Evolutionary conservation across 768 basidiomycete genomes (phyloP).

Genomic region (Podaxis pistillaris): DNA sequence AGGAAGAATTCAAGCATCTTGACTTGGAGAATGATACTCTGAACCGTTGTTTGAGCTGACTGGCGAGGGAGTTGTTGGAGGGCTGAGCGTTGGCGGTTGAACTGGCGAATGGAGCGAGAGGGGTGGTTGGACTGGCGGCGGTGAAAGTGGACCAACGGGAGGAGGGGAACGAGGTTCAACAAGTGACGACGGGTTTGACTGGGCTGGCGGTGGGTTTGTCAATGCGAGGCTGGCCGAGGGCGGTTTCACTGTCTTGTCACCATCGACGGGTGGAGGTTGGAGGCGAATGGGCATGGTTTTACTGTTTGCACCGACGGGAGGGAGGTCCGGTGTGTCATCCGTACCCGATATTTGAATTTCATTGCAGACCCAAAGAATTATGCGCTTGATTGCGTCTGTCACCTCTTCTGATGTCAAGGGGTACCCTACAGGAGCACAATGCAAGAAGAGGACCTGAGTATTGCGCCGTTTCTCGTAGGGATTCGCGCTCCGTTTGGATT

Average conservation of each 20-base stretch:
- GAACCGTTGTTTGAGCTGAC: constrained; percentile 11
- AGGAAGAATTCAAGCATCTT: neutral
- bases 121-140: constrained; percentile 4
- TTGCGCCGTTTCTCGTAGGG: constrained; percentile 12
- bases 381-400: constrained; percentile 59
- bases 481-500: constrained; percentile 48
- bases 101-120: neutral
- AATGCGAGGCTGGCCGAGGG: neutral
- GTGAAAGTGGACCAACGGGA: neutral
- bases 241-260: neutral
- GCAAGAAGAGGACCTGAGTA: constrained; percentile 60
- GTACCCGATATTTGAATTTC: constrained; percentile 25
- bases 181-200: neutral
- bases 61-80: constrained; percentile 2
- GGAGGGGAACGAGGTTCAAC: neutral
- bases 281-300: constrained; percentile 4
- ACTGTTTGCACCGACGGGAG: constrained; percentile 6
- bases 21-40: constrained; percentile 11
- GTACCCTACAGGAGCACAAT: constrained; percentile 67
- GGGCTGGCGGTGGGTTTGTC: neutral
- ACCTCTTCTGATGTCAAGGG: constrained; percentile 66
- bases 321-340: constrained; percentile 12
- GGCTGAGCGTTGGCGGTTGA: neutral
- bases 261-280: neutral
- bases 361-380: constrained; percentile 58